Percentiles rank a stretch among this genome's conserved stretches.
Evolutionary conservation across 2,329 filamentous ascomycete species (phyloP).

Genomic region (Calonectria naviculata): DNA sequence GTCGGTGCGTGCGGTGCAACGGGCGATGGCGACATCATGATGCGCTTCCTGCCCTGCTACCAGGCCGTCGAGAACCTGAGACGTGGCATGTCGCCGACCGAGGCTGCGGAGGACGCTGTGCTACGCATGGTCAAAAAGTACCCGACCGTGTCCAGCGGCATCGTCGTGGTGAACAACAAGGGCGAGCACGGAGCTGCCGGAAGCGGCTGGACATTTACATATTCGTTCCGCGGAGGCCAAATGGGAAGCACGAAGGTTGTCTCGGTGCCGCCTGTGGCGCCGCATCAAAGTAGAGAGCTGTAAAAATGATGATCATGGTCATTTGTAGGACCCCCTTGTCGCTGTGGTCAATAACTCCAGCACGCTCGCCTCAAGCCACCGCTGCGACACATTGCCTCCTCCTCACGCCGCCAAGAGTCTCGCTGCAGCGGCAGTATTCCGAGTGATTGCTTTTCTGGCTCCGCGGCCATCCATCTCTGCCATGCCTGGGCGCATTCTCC

Average conservation of each 20-base stretch:
- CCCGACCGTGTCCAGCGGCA: conserved; percentile 57
- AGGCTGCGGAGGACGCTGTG: conserved; percentile 63
- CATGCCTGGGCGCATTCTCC: background rate
- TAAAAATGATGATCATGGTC: background rate
- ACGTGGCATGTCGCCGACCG: conserved; percentile 57
- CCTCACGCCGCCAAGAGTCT: background rate
- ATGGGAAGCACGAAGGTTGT: conserved; percentile 61
- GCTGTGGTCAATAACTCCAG: too few species aligned
- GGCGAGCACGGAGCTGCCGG: conserved; percentile 63
- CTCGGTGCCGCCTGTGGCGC: conserved; percentile 44
- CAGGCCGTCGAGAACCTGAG: conserved; percentile 66
- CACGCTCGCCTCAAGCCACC: background rate
- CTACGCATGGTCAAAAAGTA: conserved; percentile 60
- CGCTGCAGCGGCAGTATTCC: background rate
- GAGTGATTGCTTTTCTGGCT: background rate
- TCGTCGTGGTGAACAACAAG: conserved; percentile 61
- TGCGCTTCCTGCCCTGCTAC: conserved; percentile 67
- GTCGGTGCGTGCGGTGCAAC: conserved; percentile 67
- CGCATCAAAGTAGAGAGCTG: background rate
- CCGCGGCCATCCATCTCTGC: background rate
- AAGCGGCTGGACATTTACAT: conserved; percentile 66
- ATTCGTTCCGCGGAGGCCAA: conserved; percentile 58
- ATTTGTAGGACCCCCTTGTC: too few species aligned
- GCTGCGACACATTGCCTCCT: background rate
- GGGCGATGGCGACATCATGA: conserved; percentile 68